These are phyloP conservation scores for Paramecium primaurelia DNA, from an alignment of 73 alveolate species.

Conservation along the genomic window DNA sequence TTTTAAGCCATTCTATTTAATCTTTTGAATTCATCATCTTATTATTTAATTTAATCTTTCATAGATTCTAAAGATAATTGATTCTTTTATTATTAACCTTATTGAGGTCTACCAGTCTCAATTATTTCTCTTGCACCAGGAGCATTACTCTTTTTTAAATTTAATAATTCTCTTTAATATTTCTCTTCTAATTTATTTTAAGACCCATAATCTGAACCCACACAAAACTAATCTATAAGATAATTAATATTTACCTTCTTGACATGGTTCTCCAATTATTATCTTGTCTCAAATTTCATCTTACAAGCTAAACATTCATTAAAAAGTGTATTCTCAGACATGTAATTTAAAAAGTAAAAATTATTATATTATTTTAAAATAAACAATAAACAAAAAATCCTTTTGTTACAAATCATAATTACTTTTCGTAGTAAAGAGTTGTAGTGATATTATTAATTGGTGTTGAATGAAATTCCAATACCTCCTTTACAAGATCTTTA, in stretches of 20 bases:
- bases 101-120: constrained; percentile 20
- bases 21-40: constrained; percentile 56
- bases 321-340: neutral
- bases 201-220: constrained; percentile 70
- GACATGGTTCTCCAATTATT: constrained; percentile 66
- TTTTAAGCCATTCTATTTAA: constrained; percentile 43
- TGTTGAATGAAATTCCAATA: too few relatives aligned
- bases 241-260: constrained; percentile 40
- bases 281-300: constrained; percentile 71
- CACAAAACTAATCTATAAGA: constrained; percentile 54
- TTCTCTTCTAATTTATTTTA: constrained; percentile 58
- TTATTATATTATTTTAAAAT: neutral
- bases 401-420: neutral
- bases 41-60: constrained; percentile 23
- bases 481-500: too few relatives aligned
- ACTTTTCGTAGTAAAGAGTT: neutral
- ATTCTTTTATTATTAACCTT: constrained; percentile 21
- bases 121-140: constrained; percentile 49
- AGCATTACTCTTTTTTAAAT: constrained; percentile 53
- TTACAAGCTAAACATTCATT: constrained; percentile 71
- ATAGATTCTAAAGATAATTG: constrained; percentile 52
- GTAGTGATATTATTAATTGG: too few relatives aligned
- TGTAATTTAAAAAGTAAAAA: neutral
- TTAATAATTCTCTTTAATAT: constrained; percentile 52
- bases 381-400: neutral